Conservation (phyloP, 805 yeast genomes). For the Kuraishia cidri region DNA sequence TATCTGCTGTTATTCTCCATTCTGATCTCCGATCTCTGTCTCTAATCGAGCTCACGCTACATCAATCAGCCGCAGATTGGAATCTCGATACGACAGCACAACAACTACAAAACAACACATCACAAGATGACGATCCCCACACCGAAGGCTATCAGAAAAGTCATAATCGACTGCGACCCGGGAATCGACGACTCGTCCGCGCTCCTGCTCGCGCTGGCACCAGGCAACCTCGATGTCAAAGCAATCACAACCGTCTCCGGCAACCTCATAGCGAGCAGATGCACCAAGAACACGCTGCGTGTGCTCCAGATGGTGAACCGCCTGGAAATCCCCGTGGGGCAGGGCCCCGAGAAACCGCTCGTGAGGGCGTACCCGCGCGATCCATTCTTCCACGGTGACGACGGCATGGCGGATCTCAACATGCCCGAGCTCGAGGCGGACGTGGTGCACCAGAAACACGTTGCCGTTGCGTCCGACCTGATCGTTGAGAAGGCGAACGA, state of each 20-base stretch:
- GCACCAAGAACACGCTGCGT: constrained; percentile 13
- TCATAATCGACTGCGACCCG: constrained; percentile 17
- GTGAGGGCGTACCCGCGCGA: constrained; percentile 15
- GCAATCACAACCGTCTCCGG: constrained; percentile 19
- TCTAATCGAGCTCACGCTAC: too few relatives aligned
- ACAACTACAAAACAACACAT: too few relatives aligned
- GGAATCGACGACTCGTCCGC: constrained; percentile 18
- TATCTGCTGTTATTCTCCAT: too few relatives aligned
- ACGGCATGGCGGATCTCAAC: constrained; percentile 14
- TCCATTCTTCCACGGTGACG: constrained; percentile 16
- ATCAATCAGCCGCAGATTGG: too few relatives aligned
- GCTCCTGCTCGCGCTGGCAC: constrained; percentile 12
- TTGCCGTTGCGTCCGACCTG: constrained; percentile 12
- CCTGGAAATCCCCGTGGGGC: constrained; percentile 13
- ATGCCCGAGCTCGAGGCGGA: constrained; percentile 10
- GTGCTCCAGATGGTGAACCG: constrained; percentile 10
- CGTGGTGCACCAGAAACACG: constrained; percentile 7
- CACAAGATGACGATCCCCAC: too few relatives aligned
- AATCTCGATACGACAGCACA: too few relatives aligned
- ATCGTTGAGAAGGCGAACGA: constrained; percentile 11
- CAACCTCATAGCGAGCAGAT: constrained; percentile 11
- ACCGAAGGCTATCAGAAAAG: constrained; percentile 7
- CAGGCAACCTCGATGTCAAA: constrained; percentile 12
- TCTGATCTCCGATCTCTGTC: too few relatives aligned
- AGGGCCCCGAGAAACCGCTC: constrained; percentile 17